Evolutionary conservation across 768 basidiomycete genomes (phyloP).

Genomic region (Phanerodontia chrysosporium): DNA sequence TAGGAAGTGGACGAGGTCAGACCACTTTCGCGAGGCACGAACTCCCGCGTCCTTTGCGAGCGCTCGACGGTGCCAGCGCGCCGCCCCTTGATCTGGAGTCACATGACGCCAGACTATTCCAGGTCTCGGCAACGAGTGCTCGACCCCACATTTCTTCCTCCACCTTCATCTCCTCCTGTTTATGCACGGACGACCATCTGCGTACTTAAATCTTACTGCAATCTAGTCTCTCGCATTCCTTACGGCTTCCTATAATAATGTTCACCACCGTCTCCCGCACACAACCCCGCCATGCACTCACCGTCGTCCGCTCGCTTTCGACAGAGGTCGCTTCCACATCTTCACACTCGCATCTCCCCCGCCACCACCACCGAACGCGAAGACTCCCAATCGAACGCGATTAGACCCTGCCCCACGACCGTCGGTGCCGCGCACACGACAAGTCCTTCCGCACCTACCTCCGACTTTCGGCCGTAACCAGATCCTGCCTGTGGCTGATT

Average conservation of each 20-base stretch:
- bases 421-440: constrained; percentile 18
- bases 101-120: background rate
- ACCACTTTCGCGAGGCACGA: constrained; percentile 6
- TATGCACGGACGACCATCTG: constrained; percentile 2
- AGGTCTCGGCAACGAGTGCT: background rate
- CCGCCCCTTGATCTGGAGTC: background rate
- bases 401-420: constrained; percentile 43
- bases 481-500: constrained; percentile 71
- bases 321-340: constrained; percentile 23
- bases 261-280: constrained; percentile 11
- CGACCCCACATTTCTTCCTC: background rate
- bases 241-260: constrained; percentile 8
- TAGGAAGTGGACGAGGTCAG: background rate
- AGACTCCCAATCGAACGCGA: constrained; percentile 30
- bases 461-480: constrained; percentile 79
- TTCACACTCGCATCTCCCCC: constrained; percentile 15
- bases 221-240: constrained; percentile 2
- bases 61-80: constrained; percentile 3
- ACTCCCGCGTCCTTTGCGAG: background rate
- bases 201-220: constrained; percentile 3
- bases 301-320: constrained; percentile 22
- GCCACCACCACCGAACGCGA: constrained; percentile 30
- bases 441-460: constrained; percentile 52
- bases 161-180: background rate
- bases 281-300: constrained; percentile 1